Percentiles rank a stretch among this genome's conserved stretches.
phyloP scores from a whole-genome alignment of 495 filamentous ascomycete genomes.

The Tetracladium setigerum region DNA sequence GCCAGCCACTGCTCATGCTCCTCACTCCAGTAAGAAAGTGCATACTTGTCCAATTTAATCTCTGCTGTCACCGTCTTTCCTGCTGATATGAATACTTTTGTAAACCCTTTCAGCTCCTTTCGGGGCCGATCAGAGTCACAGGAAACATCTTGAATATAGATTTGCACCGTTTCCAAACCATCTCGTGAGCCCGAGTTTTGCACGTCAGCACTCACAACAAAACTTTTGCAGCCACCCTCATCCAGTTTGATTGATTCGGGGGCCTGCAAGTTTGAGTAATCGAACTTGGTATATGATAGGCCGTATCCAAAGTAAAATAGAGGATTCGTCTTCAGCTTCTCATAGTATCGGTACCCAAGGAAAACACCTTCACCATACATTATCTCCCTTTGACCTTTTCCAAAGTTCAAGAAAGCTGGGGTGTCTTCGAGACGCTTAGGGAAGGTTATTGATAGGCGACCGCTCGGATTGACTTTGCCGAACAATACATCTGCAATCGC shows the following conservation, averaged over 20 bases:
- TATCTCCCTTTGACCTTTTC: conserved; percentile 48
- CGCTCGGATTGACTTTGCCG: conserved; percentile 55
- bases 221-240: conserved; percentile 32
- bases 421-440: conserved; percentile 59
- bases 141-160: conserved; percentile 55
- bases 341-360: conserved; percentile 60
- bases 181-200: conserved; percentile 46
- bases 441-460: conserved; percentile 62
- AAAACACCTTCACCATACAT: conserved; percentile 64
- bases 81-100: conserved; percentile 54
- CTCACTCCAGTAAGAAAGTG: too few species aligned
- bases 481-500: conserved; percentile 53
- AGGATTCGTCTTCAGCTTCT: conserved; percentile 58
- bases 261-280: conserved; percentile 41
- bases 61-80: conserved; percentile 49
- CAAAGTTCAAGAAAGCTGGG: conserved; percentile 64
- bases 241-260: conserved; percentile 26
- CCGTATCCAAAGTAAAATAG: conserved; percentile 71
- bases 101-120: conserved; percentile 58
- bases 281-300: conserved; percentile 54
- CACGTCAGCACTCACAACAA: conserved; percentile 50
- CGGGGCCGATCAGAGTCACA: conserved; percentile 56
- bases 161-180: conserved; percentile 61
- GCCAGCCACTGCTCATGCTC: too few species aligned
- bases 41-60: conserved; percentile 43